Base-by-base conservation (phyloP, 176 grass and related monocot species). In the Pharus latifolius region DNA sequence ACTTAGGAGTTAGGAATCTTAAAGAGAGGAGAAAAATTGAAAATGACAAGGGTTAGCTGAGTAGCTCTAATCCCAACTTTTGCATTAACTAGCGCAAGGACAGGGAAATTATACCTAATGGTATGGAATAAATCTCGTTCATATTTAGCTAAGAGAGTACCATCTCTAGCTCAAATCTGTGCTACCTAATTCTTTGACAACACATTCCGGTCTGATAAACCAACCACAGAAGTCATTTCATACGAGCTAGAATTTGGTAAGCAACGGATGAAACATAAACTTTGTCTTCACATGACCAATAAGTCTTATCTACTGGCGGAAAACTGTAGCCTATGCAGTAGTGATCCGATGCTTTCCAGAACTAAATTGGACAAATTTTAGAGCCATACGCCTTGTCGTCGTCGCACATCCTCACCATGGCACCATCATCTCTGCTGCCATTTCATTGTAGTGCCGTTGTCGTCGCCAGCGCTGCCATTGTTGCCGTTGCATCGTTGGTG, bases 11-110 rank as follows among this genome's bases (percentile, higher is more conserved):
- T 75, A 34, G 76, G 50, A 85, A 69, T n/a, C 83, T 85, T 80
- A 33, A 52, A 70, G 48, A 69, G 32, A 6, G 23, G 63, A 40
- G 33, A 42, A 75, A 69, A 16, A 53, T 56, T 25, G 83, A 80
- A 55, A 85, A 74, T 53, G 83, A 85, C 49, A 55, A 51, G 55
- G 19, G 76, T 85, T 85, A 80, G 83, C 83, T 80, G 70, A 38
- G 70, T 80, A 74, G 83, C 76, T 41, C 63, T 80, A 85, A 75
- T 75, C 83, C 63, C 0, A 47, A 26, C 63, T 80, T 77, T 75
- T 63, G 37, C 29, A 53, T 48, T 28, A 56, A 47, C 62, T 53
- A 78, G 34, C 60, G 61, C 63, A 17, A 55, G 47, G 83, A 80
- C 63, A 80, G 16, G 35, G 76, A 85, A 14, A 31, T 23, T 63